Base-by-base conservation (phyloP, 2,329 filamentous ascomycete genomes). In the Xylariaceae sp. region DNA sequence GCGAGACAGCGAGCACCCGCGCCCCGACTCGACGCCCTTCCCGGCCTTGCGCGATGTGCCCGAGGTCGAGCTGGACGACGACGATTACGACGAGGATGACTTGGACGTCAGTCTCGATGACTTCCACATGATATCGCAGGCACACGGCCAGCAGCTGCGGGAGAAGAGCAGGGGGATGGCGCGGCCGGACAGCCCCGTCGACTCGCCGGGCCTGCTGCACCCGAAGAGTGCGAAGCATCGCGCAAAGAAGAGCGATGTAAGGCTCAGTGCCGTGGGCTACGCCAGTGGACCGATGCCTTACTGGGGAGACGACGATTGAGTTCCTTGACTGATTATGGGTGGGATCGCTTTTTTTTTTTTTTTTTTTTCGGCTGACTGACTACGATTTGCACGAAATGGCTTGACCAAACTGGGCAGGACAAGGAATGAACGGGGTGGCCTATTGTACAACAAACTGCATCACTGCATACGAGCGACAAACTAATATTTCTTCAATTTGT, bases 291-390 rank as follows among this genome's bases (percentile, higher is more conserved):
- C 62, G 7, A 52, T 60, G 28, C 62, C 63, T 3, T 64, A 58
- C 53, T 68, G 64, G 67, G 67, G 64, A n/a, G 66, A 71, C 36
- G 66, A 71, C 32, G 66, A 64, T 54, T 49, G 51, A 57, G 48
- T 52, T 54, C 58, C 61, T 13, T 63, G 22, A 18, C 22, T n/a
- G n/a, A n/a, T n/a, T n/a, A n/a, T n/a, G n/a, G n/a, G n/a, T n/a
- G n/a, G n/a, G n/a, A n/a, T n/a, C n/a, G n/a, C n/a, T n/a, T n/a
- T n/a, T n/a, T n/a, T n/a, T n/a, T n/a, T n/a, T n/a, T n/a, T n/a
- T n/a, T n/a, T n/a, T n/a, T n/a, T n/a, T n/a, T n/a, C n/a, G n/a
- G n/a, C n/a, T n/a, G n/a, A n/a, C n/a, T n/a, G n/a, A 26, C 22
- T 11, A 26, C 22, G 11, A 26, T 26, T n/a, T 11, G 22, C 22